Percentiles rank a stretch among this genome's conserved stretches.
phyloP scores from a whole-genome alignment of 1,284 basidiomycete genomes.

The Apiotrichum domesticum region DNA sequence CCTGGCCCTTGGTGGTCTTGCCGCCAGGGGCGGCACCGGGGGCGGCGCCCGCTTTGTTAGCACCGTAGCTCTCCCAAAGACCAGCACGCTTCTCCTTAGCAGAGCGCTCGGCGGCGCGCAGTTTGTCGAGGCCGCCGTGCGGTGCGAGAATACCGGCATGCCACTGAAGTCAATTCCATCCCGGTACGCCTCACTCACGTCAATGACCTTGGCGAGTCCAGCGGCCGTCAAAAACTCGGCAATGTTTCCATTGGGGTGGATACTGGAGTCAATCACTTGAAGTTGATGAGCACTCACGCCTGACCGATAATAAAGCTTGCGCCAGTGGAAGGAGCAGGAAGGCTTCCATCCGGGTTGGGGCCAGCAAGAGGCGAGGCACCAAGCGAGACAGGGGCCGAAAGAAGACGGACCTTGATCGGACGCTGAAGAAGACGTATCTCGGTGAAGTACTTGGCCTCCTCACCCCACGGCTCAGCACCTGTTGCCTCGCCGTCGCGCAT shows the following conservation, averaged over 20 bases:
- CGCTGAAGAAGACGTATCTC: constrained; percentile 89
- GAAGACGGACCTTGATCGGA: constrained; percentile 72
- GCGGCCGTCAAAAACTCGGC: constrained; percentile 79
- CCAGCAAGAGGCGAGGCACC: constrained; percentile 71
- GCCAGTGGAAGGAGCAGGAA: constrained; percentile 49
- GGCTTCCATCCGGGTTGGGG: constrained; percentile 50
- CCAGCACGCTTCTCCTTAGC: constrained; percentile 77
- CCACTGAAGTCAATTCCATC: constrained; percentile 52
- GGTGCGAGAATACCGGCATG: constrained; percentile 88
- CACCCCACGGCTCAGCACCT: constrained; percentile 67
- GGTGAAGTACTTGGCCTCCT: constrained; percentile 93
- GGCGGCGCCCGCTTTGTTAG: constrained; percentile 40
- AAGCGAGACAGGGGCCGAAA: constrained; percentile 73
- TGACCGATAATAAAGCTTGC: constrained; percentile 85
- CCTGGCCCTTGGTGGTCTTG: constrained; percentile 49
- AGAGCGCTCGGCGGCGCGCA: constrained; percentile 72
- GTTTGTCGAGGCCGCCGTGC: constrained; percentile 72
- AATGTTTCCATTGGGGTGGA: constrained; percentile 91
- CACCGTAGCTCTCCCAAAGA: constrained; percentile 65
- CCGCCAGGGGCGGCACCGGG: constrained; percentile 11
- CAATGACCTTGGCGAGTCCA: constrained; percentile 85
- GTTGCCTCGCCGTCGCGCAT: constrained; percentile 63
- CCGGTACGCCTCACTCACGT: constrained; percentile 43
- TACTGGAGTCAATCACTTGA: constrained; percentile 36
- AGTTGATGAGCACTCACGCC: constrained; percentile 47